phyloP scores from a whole-genome alignment of 2,329 filamentous ascomycete species.

The Hymenoscyphus linearis region DNA sequence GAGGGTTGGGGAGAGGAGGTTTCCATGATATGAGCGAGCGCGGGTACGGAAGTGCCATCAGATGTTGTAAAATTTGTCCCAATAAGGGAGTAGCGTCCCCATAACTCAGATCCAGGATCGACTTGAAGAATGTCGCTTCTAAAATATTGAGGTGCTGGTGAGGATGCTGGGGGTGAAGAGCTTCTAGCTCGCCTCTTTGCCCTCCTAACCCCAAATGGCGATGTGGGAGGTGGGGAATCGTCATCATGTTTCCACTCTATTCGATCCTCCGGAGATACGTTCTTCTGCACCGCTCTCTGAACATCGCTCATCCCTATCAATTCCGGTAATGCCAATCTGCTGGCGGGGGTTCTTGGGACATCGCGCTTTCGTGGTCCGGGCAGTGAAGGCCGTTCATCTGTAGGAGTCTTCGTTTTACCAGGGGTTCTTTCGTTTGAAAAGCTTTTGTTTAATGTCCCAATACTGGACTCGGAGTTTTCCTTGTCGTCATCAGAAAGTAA shows the following conservation, averaged over 20 bases:
- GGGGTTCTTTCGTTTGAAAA: background rate
- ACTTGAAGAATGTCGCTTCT: slow-evolving; percentile 47
- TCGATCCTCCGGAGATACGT: slow-evolving; percentile 54
- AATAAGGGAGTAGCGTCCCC: slow-evolving; percentile 65
- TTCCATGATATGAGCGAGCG: slow-evolving; percentile 60
- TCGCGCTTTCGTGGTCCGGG: slow-evolving; percentile 26
- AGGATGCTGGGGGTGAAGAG: slow-evolving; percentile 68
- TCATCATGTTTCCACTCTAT: slow-evolving; percentile 54
- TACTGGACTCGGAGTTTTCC: slow-evolving; percentile 9
- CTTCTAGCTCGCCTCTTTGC: slow-evolving; percentile 63
- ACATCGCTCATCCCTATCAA: slow-evolving; percentile 41
- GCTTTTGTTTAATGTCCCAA: background rate
- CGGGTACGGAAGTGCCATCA: slow-evolving; percentile 40
- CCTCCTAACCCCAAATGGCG: slow-evolving; percentile 43
- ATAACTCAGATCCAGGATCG: slow-evolving; percentile 69
- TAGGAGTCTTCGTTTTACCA: background rate
- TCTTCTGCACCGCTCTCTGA: slow-evolving; percentile 37
- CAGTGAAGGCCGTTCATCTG: slow-evolving; percentile 12
- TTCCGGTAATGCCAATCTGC: slow-evolving; percentile 52
- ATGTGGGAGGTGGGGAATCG: slow-evolving; percentile 37
- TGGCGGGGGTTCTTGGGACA: slow-evolving; percentile 43
- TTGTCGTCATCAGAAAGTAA: slow-evolving; percentile 21
- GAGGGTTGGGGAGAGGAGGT: slow-evolving; percentile 64
- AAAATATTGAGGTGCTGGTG: slow-evolving; percentile 37
- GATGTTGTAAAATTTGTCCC: slow-evolving; percentile 29